Base-by-base conservation (phyloP, 1,284 basidiomycete species). In the Irpex lacteus region DNA sequence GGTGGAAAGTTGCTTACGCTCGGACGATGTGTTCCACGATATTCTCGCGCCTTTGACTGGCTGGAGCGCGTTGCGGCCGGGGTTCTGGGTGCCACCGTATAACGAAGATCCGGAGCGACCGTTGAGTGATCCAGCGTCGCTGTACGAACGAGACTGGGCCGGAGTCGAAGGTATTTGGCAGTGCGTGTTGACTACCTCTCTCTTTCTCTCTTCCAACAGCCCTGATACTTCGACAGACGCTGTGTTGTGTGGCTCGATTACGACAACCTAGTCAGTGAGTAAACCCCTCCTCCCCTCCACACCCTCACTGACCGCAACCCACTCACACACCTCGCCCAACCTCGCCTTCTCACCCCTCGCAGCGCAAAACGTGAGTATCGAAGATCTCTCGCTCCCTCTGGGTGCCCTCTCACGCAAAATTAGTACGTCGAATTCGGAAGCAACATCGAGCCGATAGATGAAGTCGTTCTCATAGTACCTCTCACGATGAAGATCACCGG, bases 401-500 rank as follows among this genome's bases (percentile, higher is more conserved):
- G 18, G 19, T 56, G 19, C 18, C 5, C 37, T 38, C 18, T 61
- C 15, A 19, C 52, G 15, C 11, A 52, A 18, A 15, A 18, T 15
- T 38, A 34, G 53, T 38, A 52, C 36, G 38, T 19, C 18, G 63
- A 70, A 55, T 69, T 77, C 72, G 69, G 32, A 36, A 69, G 6
- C 70, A 73, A 58, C 68, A 56, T 78, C n/a, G 71, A 76, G 4
- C 19, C 44, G 13, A 65, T 78, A 1, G 76, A 76, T 64, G 85
- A 87, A 73, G 85, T 81, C 0, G 80, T 81, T 50, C 79, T 82
- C n/a, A 79, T 87, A 56, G 81, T 88, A 58, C 81, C 84, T 0
- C 78, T 86, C 75, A 78, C 76, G n/a, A 68, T 87, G 32, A 78
- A 75, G 50, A 72, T 86, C 56, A 69, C 72, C 1, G 74, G 76